Evolutionary conservation across 345 rosid genomes (phyloP), one percentile per base, ranked within the genome.

Genomic region (Boechera stricta): DNA sequence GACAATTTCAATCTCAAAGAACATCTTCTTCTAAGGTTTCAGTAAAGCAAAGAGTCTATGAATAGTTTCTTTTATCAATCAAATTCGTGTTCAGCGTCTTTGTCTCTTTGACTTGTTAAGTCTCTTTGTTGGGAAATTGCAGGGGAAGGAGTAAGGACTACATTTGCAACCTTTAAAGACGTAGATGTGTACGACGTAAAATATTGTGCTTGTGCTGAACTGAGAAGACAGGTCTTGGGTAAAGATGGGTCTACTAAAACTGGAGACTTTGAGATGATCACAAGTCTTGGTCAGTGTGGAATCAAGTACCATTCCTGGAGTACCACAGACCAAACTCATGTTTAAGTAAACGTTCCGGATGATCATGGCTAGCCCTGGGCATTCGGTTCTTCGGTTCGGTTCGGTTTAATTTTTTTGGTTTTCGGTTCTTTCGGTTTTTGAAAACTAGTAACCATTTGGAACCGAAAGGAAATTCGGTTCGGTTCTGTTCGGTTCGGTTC

Each of bases 131-230:
- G 24, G 18, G 16, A 16, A 57, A 48, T 28, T 77, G 76, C 85
- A 93, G 97, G 96, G 67, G 97, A 94, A 85, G 97, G 89, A 66
- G 97, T 90, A 24, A 91, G 94, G 35, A 85, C 87, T 67, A 84
- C 96, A 1, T 88, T 90, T 47, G 84, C 87, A 24, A 86, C 84
- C 68, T 60, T 79, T 76, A 78, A 83, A 73, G 86, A 74, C 4
- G 62, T 56, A 1, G 77, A 67, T 7, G 97, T 91, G 4, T 67
- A 75, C 41, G 88, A 84, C 9, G 95, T 88, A 42, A 88, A 85
- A 3, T 94, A 87, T 33, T 94, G 98, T 84, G 97, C 86, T 32
- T 89, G 84, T 82, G 77, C 85, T 1, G 82, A 82, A n/a, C 71
- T 94, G 10, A 84, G 86, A 74, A 88, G 98, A 74, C 78, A 68